These are phyloP conservation scores for Neurospora sp. DNA, from an alignment of 495 filamentous ascomycete species.

Conservation along the genomic window DNA sequence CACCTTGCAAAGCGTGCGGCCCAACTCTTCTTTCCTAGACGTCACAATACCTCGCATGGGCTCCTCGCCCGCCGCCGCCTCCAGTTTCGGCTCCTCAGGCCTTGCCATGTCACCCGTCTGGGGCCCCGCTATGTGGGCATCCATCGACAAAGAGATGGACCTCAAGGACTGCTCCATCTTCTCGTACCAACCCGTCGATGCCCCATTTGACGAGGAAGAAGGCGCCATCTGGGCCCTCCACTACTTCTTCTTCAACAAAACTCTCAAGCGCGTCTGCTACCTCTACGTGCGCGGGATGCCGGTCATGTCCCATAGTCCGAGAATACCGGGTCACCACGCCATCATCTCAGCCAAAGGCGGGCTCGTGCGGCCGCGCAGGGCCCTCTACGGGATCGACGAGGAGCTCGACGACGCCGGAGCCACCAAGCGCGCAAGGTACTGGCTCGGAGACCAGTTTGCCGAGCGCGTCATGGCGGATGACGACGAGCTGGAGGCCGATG, in stretches of 20 bases:
- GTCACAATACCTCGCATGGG: constrained; percentile 7
- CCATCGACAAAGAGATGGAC: constrained; percentile 86
- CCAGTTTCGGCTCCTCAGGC: constrained; percentile 15
- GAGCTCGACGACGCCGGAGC: constrained; percentile 32
- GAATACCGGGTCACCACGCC: constrained; percentile 14
- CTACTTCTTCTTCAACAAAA: constrained; percentile 96
- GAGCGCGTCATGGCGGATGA: constrained; percentile 30
- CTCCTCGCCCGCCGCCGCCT: constrained; percentile 19
- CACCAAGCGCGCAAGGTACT: constrained; percentile 70
- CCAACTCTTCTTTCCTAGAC: constrained; percentile 28
- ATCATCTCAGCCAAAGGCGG: constrained; percentile 2
- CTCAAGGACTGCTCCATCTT: constrained; percentile 78
- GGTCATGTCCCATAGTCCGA: constrained; percentile 63
- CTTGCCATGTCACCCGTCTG: constrained; percentile 42
- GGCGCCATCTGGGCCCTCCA: constrained; percentile 89
- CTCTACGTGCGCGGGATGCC: constrained; percentile 80
- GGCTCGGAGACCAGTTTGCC: constrained; percentile 59
- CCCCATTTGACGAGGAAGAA: constrained; percentile 79
- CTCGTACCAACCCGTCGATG: constrained; percentile 75
- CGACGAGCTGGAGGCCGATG: constrained; percentile 34
- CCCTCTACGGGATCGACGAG: not conserved
- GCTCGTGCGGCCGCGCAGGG: not conserved
- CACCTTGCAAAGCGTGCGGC: constrained; percentile 74
- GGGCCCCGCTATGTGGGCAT: constrained; percentile 80
- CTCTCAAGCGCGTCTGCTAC: constrained; percentile 88